Evolutionary conservation across 2,329 filamentous ascomycete species (phyloP).

Genomic region (Colletotrichum siamense): DNA sequence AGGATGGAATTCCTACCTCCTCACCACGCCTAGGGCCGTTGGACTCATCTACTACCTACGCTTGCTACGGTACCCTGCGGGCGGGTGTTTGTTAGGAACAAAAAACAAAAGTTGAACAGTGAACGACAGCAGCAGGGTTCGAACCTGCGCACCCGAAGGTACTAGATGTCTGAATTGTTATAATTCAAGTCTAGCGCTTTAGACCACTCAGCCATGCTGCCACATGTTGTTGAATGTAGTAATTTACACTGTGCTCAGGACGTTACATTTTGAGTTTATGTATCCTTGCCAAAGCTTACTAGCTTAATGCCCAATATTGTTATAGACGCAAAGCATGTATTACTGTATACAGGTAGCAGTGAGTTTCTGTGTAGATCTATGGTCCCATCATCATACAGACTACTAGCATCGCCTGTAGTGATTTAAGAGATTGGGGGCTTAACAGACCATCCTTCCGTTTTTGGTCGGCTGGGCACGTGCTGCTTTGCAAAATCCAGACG

Average conservation of each 20-base stretch:
- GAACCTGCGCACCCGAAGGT: constrained; percentile 18
- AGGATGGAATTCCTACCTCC: no score
- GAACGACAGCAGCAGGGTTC: constrained; percentile 17
- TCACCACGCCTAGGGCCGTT: no score
- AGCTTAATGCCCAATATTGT: background rate
- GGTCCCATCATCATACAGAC: background rate
- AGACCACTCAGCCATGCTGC: constrained; percentile 17
- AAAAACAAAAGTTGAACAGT: background rate
- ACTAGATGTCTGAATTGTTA: background rate
- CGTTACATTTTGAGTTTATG: no score
- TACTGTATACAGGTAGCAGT: background rate
- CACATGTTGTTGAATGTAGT: background rate
- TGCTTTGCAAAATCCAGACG: background rate
- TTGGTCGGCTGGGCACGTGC: background rate
- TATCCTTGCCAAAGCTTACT: no score
- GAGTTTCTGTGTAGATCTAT: background rate
- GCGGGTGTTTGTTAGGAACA: no score
- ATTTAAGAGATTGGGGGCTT: background rate
- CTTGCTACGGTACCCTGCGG: no score
- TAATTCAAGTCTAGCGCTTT: constrained; percentile 13
- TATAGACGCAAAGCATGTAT: background rate
- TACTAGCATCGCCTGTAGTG: background rate
- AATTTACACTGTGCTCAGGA: background rate
- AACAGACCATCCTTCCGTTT: background rate
- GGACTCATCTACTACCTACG: no score